Base-by-base conservation (phyloP, 495 filamentous ascomycete genomes). In the Annulohypoxylon nitens region DNA sequence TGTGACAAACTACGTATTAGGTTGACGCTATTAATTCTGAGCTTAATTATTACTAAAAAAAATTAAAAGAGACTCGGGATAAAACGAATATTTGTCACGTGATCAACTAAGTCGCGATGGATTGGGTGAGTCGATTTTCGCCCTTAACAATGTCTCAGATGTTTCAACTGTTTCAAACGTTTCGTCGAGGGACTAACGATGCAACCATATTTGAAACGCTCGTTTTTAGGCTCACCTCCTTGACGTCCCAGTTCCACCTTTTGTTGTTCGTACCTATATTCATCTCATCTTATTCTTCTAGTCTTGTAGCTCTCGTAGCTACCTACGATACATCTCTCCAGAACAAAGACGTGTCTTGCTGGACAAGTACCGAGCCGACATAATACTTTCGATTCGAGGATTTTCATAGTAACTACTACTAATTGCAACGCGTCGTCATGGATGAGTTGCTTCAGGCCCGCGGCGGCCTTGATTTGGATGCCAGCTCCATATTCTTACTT, bases 401-500 rank as follows among this genome's bases (percentile, higher is more conserved):
- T 61, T 41, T 23, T 66, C 20, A 16, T 45, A 57, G 45, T 59
- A 73, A 70, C 70, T 45, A 18, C 50, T 45, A 57, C 34, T 59
- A 73, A 70, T 74, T 36, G 20, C 50, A 65, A 48, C 67, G 23
- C 51, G 34, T 47, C 54, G 37, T 18, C 54, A 75, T 73, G 73
- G 64, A 60, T 43, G 50, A 54, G 25, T 54, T 54, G 25, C 50
- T 54, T 54, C 23, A 30, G 50, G 50, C 50, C 50, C 50, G 50
- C 25, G 50, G 50, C 9, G 33, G 33, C 33, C n/a, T 57, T 20
- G 58, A 73, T 76, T 39, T 79, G 71, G 78, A 80, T 62, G n/a
- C 69, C 59, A 67, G 72, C 36, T 75, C 78, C 63, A 67, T 83
- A 11, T 78, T 82, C 66, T 63, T 93, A 14, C 69, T 86, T 1